phyloP scores from a whole-genome alignment of 2,329 filamentous ascomycete genomes.

The Beauveria caledonica region DNA sequence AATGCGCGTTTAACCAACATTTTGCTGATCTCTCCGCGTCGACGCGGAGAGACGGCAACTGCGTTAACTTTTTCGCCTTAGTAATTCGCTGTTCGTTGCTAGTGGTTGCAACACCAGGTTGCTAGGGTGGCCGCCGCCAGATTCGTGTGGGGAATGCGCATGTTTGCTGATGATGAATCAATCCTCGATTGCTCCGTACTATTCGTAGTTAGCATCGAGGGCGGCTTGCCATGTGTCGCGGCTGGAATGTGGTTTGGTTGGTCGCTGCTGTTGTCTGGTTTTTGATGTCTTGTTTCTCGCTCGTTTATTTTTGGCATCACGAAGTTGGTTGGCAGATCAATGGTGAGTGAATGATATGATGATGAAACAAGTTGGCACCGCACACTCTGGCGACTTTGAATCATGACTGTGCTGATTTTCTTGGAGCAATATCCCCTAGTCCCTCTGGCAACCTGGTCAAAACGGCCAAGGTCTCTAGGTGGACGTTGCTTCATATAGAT shows the following conservation, averaged over 20 bases:
- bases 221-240: background rate
- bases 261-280: background rate
- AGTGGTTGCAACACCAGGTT: background rate
- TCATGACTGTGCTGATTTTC: background rate
- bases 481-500: background rate
- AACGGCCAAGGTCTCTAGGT: background rate
- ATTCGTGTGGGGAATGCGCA: background rate
- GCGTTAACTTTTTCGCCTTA: no score
- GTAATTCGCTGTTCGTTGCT: no score
- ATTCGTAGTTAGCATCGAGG: no score
- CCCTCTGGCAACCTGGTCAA: background rate
- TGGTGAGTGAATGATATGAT: background rate
- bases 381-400: background rate
- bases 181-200: no score
- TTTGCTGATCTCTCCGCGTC: background rate
- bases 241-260: background rate
- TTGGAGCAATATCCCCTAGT: background rate
- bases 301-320: background rate
- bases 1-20: slow-evolving; percentile 1
- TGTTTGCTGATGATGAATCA: background rate
- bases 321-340: background rate
- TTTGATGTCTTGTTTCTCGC: background rate
- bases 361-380: background rate
- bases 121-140: background rate
- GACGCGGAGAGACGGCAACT: no score